phyloP scores from a whole-genome alignment of 2,329 filamentous ascomycete species.

The Ilyonectria robusta region DNA sequence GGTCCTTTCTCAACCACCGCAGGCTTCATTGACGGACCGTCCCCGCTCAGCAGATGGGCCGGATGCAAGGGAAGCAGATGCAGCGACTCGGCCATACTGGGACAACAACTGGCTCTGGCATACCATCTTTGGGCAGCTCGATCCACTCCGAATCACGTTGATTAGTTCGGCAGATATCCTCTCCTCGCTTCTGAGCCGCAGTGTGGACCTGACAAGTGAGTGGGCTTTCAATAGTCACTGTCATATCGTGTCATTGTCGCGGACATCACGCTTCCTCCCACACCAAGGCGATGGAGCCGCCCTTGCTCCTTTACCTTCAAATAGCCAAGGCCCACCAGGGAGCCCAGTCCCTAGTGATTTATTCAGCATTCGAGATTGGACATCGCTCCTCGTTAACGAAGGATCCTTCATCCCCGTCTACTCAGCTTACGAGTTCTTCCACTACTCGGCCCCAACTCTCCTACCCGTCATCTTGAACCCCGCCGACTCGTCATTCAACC shows the following conservation, averaged over 20 bases:
- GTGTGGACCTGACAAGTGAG: slow-evolving; percentile 68
- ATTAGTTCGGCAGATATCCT: slow-evolving; percentile 75
- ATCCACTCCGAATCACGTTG: slow-evolving; percentile 68
- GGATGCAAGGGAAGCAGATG: slow-evolving; percentile 40
- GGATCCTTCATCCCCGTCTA: slow-evolving; percentile 81
- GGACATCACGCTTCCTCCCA: slow-evolving; percentile 28
- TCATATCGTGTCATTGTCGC: slow-evolving; percentile 70
- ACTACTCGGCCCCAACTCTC: slow-evolving; percentile 74
- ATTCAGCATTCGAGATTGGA: slow-evolving; percentile 75
- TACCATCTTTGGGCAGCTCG: slow-evolving; percentile 66
- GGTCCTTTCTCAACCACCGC: slow-evolving; percentile 28
- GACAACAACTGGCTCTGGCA: slow-evolving; percentile 68
- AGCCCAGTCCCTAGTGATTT: slow-evolving; percentile 56
- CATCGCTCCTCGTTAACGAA: slow-evolving; percentile 78
- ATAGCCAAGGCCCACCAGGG: slow-evolving; percentile 16
- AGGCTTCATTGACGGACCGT: neutral
- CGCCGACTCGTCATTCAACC: slow-evolving; percentile 56
- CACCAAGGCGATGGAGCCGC: neutral
- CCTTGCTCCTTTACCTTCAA: slow-evolving; percentile 30
- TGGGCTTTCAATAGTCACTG: slow-evolving; percentile 76
- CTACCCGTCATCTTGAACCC: slow-evolving; percentile 65
- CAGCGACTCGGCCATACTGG: slow-evolving; percentile 30
- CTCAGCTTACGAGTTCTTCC: slow-evolving; percentile 79
- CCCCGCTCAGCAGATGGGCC: slow-evolving; percentile 5
- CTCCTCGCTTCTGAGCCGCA: slow-evolving; percentile 71